phyloP scores from a whole-genome alignment of 2,329 filamentous ascomycete genomes.

The Paecilomyces formosus region DNA sequence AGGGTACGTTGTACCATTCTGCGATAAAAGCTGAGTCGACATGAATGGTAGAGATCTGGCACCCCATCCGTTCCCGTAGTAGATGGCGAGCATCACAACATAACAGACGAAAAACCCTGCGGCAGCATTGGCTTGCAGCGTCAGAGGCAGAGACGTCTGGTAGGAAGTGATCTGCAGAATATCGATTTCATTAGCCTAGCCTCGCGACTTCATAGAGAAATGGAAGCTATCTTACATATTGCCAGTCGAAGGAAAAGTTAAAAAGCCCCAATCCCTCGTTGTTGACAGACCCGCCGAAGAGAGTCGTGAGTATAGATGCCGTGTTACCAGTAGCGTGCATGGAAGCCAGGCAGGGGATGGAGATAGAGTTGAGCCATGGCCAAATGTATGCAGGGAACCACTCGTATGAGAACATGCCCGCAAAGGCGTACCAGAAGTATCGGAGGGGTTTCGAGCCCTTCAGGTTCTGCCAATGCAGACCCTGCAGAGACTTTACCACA shows the following conservation, averaged over 20 bases:
- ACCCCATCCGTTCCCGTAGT: slow-evolving; percentile 45
- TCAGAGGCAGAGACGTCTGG: slow-evolving; percentile 47
- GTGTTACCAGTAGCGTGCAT: slow-evolving; percentile 44
- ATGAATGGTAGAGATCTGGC: slow-evolving; percentile 46
- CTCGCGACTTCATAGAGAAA: no score
- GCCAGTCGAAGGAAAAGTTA: slow-evolving; percentile 48
- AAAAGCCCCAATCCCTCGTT: slow-evolving; percentile 49
- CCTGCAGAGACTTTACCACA: slow-evolving; percentile 47
- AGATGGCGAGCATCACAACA: slow-evolving; percentile 44
- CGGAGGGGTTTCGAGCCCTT: slow-evolving; percentile 46
- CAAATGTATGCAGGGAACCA: slow-evolving; percentile 50
- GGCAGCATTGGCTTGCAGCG: slow-evolving; percentile 41
- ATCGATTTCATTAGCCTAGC: not conserved
- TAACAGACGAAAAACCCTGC: slow-evolving; percentile 45
- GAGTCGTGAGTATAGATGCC: slow-evolving; percentile 37
- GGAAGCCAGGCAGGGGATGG: slow-evolving; percentile 47
- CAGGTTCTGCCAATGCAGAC: slow-evolving; percentile 47
- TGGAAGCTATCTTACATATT: slow-evolving; percentile 22
- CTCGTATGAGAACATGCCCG: slow-evolving; percentile 45
- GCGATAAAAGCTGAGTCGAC: slow-evolving; percentile 41
- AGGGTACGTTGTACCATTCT: slow-evolving; percentile 37
- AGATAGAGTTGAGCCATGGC: slow-evolving; percentile 49
- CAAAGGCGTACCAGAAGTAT: slow-evolving; percentile 47
- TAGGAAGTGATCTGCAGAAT: slow-evolving; percentile 45
- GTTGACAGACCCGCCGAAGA: slow-evolving; percentile 47